Base-by-base conservation (phyloP, 1,284 basidiomycete species). In the Clitocybe nebularis region DNA sequence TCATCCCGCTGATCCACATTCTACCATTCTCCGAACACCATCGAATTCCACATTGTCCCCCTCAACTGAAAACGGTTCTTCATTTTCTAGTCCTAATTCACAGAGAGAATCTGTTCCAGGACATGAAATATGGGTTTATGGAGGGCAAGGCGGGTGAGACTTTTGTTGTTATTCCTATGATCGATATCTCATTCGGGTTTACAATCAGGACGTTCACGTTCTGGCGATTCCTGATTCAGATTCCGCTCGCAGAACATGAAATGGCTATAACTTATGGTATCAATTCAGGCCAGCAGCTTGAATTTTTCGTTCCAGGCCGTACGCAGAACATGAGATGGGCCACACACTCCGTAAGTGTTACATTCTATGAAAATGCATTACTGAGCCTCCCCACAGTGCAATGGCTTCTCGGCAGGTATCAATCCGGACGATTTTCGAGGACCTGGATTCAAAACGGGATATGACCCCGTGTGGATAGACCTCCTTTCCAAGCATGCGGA, bases 391-490 rank as follows among this genome's bases (percentile, higher is more conserved):
- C 22, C 35, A 21, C 44, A 89, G 81, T 90, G 88, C 55, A 91
- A 90, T 50, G 88, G 89, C 0, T 90, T 91, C 58, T 86, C 83
- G 38, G 72, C 85, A 8, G 88, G 88, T 26, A 74, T 89, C 14
- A 89, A 89, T 54, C 77, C 79, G 41, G 86, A 89, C 51, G 83
- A 88, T 44, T 89, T 89, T 64, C 72, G 76, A 47, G 77, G 87
- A 34, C 78, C 84, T 17, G 80, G 86, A 0, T 90, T 81, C 60
- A 77, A 75, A 48, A 81, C 68, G 40, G 86, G 91, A 0, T 93
- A 89, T 57, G 91, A 93, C 61, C 91, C 89, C 7, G 81, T 98
- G 6, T 99, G 95, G 95, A 76, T 84, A 52, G 94, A 99, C 63
- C 64, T 98, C 29, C 75, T 99, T 21, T 68, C 75, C 30, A 83